Evolutionary conservation across 2,329 filamentous ascomycete species (phyloP), one percentile per base, ranked within the genome.

Genomic region (Penicillium verrucosum): DNA sequence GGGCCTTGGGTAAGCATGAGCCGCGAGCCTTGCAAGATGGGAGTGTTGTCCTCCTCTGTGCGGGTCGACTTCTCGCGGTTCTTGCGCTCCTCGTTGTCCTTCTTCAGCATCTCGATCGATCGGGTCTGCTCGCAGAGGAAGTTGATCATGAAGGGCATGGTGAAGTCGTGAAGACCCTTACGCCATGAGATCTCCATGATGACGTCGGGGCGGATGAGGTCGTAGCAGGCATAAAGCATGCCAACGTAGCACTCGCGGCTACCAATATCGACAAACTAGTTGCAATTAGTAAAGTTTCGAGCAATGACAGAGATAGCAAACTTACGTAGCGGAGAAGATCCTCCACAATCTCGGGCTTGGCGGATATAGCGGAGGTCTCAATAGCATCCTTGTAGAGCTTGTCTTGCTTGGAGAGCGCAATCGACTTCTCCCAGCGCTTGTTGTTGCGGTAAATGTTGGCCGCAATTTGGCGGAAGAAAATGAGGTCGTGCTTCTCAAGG

Each of bases 71-170:
- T 82, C 77, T 87, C 85, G 60, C 79, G 80, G 18, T 80, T 76
- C 75, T 96, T 97, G 70, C 92, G 89, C 72, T 92, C 90, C 76
- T 99, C 95, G 71, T 97, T 99, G 77, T 99, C 95, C 60, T 90
- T 90, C 82, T 95, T 96, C 60, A 99, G 84, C 58, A 82, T 75
- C 57, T 92, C 85, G 65, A 99, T 88, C 55, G 95, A 88, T 65
- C 89, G 86, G 38, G 90, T 92, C 78, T 97, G 92, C 76, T 96
- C 92, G 66, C 88, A 86, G 62, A 99, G 82, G 80, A 95, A 89
- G 80, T 97, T 99, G 84, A 99, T 97, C 91, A 99, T 95, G 82
- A 96, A 99, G 18, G 94, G 94, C 95, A 99, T 99, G 46, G 92
- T 96, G 79, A 96, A 99, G 80, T 99, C 94, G 68, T 88, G 86